phyloP scores from a whole-genome alignment of 2,329 filamentous ascomycete genomes.

The Endoconidiophora laricicola region DNA sequence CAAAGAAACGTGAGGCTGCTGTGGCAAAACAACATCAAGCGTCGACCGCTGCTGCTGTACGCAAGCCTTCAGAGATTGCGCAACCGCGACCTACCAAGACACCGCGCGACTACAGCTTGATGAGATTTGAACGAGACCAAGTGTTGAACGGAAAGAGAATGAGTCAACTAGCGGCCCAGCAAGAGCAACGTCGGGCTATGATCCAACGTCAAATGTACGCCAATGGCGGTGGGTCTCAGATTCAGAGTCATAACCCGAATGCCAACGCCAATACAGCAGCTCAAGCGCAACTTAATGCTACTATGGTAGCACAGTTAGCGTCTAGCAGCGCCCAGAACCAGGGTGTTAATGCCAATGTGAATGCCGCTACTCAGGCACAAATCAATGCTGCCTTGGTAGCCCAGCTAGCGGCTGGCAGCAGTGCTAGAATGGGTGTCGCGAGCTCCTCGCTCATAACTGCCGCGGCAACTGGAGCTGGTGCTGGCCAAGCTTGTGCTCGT shows the following conservation, averaged over 20 bases:
- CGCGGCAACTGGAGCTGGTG: conserved; percentile 21
- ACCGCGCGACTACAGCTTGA: conserved; percentile 75
- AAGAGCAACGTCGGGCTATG: conserved; percentile 34
- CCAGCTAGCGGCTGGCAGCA: not conserved
- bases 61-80: conserved; percentile 48
- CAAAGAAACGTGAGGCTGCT: conserved; percentile 79
- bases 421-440: not conserved
- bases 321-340: not conserved
- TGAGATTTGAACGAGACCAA: conserved; percentile 77
- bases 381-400: conserved; percentile 6
- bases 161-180: conserved; percentile 32
- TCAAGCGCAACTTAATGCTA: not conserved
- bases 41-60: conserved; percentile 57
- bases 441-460: conserved; percentile 15
- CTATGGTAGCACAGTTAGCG: not conserved
- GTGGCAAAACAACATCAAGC: conserved; percentile 84
- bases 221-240: not conserved
- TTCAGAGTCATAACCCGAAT: not conserved
- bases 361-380: not conserved
- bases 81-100: conserved; percentile 46
- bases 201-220: conserved; percentile 8
- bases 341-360: not conserved
- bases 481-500: conserved; percentile 31
- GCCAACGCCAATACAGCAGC: not conserved
- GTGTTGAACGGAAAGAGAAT: conserved; percentile 40